Conservation (phyloP, 306 rosid genomes). For the Biancaea sappan region DNA sequence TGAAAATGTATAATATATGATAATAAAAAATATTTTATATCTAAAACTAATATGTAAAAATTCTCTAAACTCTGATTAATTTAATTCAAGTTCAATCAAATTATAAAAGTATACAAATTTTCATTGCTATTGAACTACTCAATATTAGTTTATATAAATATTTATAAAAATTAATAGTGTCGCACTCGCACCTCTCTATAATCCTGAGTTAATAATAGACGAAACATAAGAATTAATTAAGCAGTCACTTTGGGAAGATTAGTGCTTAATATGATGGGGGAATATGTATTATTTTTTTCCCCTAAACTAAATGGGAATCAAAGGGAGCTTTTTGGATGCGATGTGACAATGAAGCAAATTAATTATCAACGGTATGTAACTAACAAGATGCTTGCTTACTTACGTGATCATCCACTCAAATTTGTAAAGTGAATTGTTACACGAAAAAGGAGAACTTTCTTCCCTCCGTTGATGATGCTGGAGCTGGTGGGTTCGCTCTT, state of each 20-base stretch:
- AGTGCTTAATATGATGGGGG: not conserved
- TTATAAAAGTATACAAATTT: no score
- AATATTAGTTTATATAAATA: no score
- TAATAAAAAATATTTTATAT: no score
- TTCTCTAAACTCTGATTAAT: no score
- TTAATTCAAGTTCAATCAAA: no score
- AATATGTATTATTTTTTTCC: not conserved
- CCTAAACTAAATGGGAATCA: not conserved
- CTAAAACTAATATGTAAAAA: no score
- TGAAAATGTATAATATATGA: no score
- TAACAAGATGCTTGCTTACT: slow-evolving; percentile 15
- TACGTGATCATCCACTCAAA: slow-evolving; percentile 13
- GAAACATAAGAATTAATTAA: not conserved
- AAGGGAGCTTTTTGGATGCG: slow-evolving; percentile 10
- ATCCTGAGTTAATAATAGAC: not conserved
- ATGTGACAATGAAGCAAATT: slow-evolving; percentile 20
- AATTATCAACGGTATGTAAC: slow-evolving; percentile 23
- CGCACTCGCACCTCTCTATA: no score
- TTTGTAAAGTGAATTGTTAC: not conserved
- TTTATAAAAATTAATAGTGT: no score
- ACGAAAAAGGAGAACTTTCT: not conserved
- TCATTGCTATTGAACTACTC: no score
- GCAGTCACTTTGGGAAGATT: slow-evolving; percentile 1
- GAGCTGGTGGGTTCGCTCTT: not conserved
- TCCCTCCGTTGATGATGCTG: not conserved